phyloP scores from a whole-genome alignment of 192 early-diverging fungal genomes.

The Rhizophagus prolifer region DNA sequence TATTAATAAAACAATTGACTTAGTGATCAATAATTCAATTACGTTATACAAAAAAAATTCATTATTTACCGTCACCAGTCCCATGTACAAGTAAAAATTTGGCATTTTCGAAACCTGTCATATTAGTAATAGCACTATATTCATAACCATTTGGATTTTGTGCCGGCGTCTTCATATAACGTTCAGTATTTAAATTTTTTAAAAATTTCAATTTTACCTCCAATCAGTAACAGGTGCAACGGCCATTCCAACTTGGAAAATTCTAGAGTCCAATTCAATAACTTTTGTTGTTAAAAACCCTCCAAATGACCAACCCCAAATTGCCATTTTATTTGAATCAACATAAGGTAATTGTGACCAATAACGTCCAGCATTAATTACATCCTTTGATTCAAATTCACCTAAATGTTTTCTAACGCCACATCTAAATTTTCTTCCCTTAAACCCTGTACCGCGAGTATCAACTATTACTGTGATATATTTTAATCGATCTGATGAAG shows the following conservation, averaged over 20 bases:
- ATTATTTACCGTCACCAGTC: conserved; percentile 72
- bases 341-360: conserved; percentile 71
- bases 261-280: conserved; percentile 78
- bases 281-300: conserved; percentile 84
- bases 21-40: too few relatives aligned
- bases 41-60: conserved; percentile 13
- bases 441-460: conserved; percentile 86
- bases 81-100: conserved; percentile 89
- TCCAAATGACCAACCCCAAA: conserved; percentile 99
- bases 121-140: conserved; percentile 70
- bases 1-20: too few relatives aligned
- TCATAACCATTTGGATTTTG: conserved; percentile 79
- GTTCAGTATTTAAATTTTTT: conserved; percentile 87
- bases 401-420: conserved; percentile 80
- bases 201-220: conserved; percentile 47
- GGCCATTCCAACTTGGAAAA: conserved; percentile 84
- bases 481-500: conserved; percentile 48
- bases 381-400: conserved; percentile 78
- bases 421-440: conserved; percentile 79
- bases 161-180: conserved; percentile 91
- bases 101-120: conserved; percentile 77
- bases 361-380: conserved; percentile 77
- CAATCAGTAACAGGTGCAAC: conserved; percentile 97
- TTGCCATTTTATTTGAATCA: conserved; percentile 75
- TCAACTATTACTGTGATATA: conserved; percentile 80